These are phyloP conservation scores for Blastobotrys attinorum DNA, from an alignment of 805 yeast species.

Conservation along the genomic window DNA sequence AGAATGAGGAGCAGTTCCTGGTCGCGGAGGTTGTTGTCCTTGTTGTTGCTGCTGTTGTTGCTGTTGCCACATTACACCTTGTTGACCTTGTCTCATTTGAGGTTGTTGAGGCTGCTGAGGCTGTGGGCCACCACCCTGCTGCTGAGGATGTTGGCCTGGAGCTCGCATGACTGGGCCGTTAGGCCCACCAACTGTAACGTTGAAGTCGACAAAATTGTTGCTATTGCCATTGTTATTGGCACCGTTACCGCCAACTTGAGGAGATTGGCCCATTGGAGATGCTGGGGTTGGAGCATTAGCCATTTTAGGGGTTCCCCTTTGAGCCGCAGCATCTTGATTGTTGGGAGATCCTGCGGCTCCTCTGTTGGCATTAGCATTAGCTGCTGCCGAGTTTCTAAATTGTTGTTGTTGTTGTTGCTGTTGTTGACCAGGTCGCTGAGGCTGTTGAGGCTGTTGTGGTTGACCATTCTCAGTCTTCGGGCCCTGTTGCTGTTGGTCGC, in stretches of 20 bases:
- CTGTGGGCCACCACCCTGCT: conserved; percentile 4
- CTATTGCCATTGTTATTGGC: conserved; percentile 11
- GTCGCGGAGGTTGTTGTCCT: conserved; percentile 9
- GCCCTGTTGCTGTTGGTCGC: conserved; percentile 14
- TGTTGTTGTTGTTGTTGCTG: conserved; percentile 7
- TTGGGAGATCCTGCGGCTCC: conserved; percentile 5
- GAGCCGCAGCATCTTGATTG: conserved; percentile 5
- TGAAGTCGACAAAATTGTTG: conserved; percentile 18
- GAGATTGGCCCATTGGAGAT: conserved; percentile 17
- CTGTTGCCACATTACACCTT: conserved; percentile 12
- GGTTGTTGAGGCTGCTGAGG: conserved; percentile 10
- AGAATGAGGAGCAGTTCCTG: conserved; percentile 1
- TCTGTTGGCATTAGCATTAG: conserved; percentile 3
- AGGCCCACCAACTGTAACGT: conserved; percentile 23
- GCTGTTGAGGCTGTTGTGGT: conserved; percentile 19
- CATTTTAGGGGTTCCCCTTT: conserved; percentile 25
- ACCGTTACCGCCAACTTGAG: conserved; percentile 3
- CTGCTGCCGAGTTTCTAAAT: conserved; percentile 5
- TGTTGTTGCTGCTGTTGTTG: conserved; percentile 12
- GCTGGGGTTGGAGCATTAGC: conserved; percentile 23
- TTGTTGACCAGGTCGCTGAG: conserved; percentile 14
- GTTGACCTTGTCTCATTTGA: conserved; percentile 4
- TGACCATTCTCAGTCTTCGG: conserved; percentile 8
- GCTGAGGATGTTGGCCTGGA: conserved; percentile 1
- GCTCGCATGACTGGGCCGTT: conserved; percentile 19